Evolutionary conservation across 805 yeast species (phyloP), one percentile per base, ranked within the genome.

Genomic region (Lipomyces spencermartinsiae): DNA sequence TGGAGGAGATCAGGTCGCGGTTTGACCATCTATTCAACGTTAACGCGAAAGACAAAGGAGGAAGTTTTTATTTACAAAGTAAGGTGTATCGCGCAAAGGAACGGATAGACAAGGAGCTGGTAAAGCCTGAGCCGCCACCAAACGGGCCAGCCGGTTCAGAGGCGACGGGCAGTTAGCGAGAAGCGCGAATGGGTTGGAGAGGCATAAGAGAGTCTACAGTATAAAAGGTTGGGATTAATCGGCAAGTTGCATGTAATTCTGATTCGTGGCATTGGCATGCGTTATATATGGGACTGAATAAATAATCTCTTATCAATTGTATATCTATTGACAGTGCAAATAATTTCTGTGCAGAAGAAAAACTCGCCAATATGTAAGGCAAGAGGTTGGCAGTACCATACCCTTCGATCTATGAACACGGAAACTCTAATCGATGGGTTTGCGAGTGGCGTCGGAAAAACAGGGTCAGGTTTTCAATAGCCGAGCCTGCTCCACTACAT

Each of bases 81-180:
- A 95, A 95, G 81, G 94, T 95, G 31, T 93, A 87, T 79, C 86
- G 97, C 79, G 98, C 99, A 31, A 91, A 93, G 86, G 98, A 95
- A 78, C 84, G 97, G 70, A 82, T 95, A 73, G 88, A 89, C 78
- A 86, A 87, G 76, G 98, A 95, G 78, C 74, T 92, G 60, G 87
- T 88, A 22, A 64, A 64, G 55, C 72, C 66, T 43, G 67, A 59
- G 35, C 61, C 68, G 51, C 62, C 73, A 22, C 66, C 66, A 14
- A 55, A n/a, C 39, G 31, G 64, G 22, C 8, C 9, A 10, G 34
- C 56, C 16, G 22, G 34, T 53, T 16, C 34, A 25, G 34, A 8
- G 34, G 56, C 56, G 56, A 31, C 34, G 8, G 56, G 56, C 34
- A 53, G 56, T 31, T 53, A 53, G 56, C 56, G 12, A 53, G 29